These are phyloP conservation scores for Fusarium torulosum DNA, from an alignment of 2,329 filamentous ascomycete genomes.

Conservation along the genomic window DNA sequence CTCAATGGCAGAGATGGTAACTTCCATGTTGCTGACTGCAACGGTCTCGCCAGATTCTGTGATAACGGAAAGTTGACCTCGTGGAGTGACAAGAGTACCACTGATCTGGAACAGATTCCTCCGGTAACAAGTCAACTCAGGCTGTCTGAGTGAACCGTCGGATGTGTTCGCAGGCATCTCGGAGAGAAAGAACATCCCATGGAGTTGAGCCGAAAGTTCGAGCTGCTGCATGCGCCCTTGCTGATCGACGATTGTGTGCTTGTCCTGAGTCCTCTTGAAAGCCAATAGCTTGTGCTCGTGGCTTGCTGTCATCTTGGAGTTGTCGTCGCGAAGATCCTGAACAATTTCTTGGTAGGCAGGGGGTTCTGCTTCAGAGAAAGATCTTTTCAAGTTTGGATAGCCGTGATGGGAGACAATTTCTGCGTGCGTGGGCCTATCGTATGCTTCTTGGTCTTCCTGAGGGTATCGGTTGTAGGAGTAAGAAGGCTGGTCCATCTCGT, in stretches of 20 bases:
- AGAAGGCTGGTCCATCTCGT: slow-evolving; percentile 62
- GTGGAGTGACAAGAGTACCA: slow-evolving; percentile 84
- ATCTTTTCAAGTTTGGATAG: slow-evolving; percentile 68
- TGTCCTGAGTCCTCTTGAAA: slow-evolving; percentile 69
- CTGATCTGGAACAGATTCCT: slow-evolving; percentile 97
- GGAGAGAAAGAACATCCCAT: slow-evolving; percentile 90
- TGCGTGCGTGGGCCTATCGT: slow-evolving; percentile 65
- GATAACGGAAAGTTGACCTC: slow-evolving; percentile 82
- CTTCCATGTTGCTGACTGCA: slow-evolving; percentile 84
- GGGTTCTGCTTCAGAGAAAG: slow-evolving; percentile 68
- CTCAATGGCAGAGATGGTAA: slow-evolving; percentile 91
- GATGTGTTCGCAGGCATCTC: slow-evolving; percentile 76
- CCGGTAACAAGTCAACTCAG: slow-evolving; percentile 94
- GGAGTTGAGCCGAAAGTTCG: slow-evolving; percentile 78
- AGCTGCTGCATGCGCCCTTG: slow-evolving; percentile 71
- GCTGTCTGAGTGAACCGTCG: slow-evolving; percentile 72
- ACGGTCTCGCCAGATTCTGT: slow-evolving; percentile 87
- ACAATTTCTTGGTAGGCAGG: slow-evolving; percentile 71
- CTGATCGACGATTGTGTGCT: slow-evolving; percentile 70
- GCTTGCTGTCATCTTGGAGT: slow-evolving; percentile 67
- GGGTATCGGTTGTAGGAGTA: slow-evolving; percentile 68
- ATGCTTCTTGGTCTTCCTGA: slow-evolving; percentile 66
- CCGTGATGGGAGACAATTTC: slow-evolving; percentile 64
- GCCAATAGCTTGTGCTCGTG: slow-evolving; percentile 72
- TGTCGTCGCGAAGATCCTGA: slow-evolving; percentile 70